These are phyloP conservation scores for Psilocybe subaeruginosa DNA, from an alignment of 768 basidiomycete species.

Conservation along the genomic window DNA sequence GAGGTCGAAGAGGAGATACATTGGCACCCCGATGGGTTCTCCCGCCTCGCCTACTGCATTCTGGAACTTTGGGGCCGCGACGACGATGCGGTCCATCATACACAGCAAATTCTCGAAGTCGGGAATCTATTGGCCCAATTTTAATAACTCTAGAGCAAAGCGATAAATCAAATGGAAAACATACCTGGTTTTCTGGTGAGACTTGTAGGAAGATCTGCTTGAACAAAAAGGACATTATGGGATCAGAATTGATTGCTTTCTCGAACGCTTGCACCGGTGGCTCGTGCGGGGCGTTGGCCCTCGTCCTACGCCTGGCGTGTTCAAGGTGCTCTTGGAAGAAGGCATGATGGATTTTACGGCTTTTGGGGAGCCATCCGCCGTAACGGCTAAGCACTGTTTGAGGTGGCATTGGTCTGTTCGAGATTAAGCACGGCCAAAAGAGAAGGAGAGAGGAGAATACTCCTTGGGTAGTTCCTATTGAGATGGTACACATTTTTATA, in stretches of 20 bases:
- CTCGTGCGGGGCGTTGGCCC: neutral
- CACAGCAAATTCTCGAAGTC: slow-evolving; percentile 44
- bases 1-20: slow-evolving; percentile 47
- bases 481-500: no score
- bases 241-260: neutral
- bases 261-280: neutral
- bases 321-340: slow-evolving; percentile 1
- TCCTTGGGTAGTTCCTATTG: neutral
- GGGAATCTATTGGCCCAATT: slow-evolving; percentile 29
- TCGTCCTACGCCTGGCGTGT: neutral
- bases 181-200: neutral
- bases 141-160: neutral
- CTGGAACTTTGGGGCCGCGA: slow-evolving; percentile 39
- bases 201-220: neutral
- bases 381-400: slow-evolving; percentile 4
- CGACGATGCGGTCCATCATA: slow-evolving; percentile 44
- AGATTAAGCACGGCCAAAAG: neutral
- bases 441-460: neutral
- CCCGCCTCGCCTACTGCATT: slow-evolving; percentile 25
- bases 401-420: neutral
- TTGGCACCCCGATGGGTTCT: slow-evolving; percentile 48
- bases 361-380: slow-evolving; percentile 7
- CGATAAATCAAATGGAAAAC: neutral
- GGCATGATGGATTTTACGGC: neutral
- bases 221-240: neutral